These are phyloP conservation scores for Marasmius tenuissimus DNA, from an alignment of 1,284 basidiomycete species.

Conservation along the genomic window DNA sequence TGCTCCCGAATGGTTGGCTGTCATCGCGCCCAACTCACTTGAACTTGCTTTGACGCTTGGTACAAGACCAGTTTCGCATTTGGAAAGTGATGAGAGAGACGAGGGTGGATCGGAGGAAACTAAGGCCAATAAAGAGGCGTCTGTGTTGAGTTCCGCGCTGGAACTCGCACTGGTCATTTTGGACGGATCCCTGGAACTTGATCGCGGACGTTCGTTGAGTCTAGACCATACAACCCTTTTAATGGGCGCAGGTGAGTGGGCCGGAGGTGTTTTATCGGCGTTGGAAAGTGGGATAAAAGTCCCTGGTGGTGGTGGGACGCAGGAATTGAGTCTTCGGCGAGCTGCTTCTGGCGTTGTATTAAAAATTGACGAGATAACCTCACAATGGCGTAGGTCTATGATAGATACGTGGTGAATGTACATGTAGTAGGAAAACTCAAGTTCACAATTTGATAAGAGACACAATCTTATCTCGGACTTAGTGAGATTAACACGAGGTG, in stretches of 20 bases:
- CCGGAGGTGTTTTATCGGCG: conserved; percentile 61
- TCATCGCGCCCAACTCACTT: conserved; percentile 78
- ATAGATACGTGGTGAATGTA: conserved; percentile 13
- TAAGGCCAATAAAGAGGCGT: conserved; percentile 53
- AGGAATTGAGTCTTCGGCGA: conserved; percentile 59
- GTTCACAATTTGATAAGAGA: neutral
- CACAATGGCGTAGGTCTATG: conserved; percentile 78
- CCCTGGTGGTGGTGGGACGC: conserved; percentile 64
- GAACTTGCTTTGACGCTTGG: conserved; percentile 83
- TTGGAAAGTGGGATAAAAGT: conserved; percentile 67
- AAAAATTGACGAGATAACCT: conserved; percentile 75
- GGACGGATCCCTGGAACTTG: conserved; percentile 73
- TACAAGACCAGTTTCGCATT: conserved; percentile 57
- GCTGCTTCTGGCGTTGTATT: conserved; percentile 80
- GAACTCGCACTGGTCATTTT: conserved; percentile 79
- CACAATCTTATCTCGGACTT: neutral
- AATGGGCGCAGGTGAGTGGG: conserved; percentile 82
- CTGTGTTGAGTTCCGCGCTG: conserved; percentile 71
- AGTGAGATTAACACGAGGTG: neutral
- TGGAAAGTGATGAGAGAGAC: conserved; percentile 43
- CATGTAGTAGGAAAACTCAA: neutral
- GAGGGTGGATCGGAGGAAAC: conserved; percentile 22
- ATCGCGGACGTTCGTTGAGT: conserved; percentile 75
- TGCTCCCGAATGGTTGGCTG: conserved; percentile 74
- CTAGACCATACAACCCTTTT: conserved; percentile 73